Percentiles rank a stretch among this genome's conserved stretches.
Evolutionary conservation across 2,329 filamentous ascomycete genomes (phyloP).

Genomic region (Diplocarpon rosae): DNA sequence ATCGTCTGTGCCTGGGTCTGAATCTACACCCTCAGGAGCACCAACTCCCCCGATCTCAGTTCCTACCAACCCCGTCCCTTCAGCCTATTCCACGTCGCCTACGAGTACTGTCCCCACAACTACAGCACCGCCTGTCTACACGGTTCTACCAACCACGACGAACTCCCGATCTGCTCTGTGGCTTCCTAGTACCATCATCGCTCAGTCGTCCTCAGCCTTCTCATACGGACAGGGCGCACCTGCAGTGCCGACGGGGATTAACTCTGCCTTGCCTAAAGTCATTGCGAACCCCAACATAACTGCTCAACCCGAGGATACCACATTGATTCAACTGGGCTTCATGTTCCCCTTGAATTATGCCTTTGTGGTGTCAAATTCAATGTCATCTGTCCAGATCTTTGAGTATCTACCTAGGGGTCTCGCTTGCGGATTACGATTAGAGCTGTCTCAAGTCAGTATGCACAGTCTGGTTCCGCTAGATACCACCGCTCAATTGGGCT

Average conservation of each 20-base stretch:
- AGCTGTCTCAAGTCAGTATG: constrained; percentile 46
- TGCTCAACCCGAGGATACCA: constrained; percentile 42
- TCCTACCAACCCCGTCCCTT: constrained; percentile 1
- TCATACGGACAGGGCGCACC: constrained; percentile 10
- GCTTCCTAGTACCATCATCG: constrained; percentile 22
- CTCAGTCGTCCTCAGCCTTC: constrained; percentile 12
- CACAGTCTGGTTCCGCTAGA: constrained; percentile 66
- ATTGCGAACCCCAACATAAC: constrained; percentile 21
- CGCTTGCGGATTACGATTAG: constrained; percentile 38
- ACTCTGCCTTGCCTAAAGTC: constrained; percentile 20
- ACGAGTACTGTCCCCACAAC: constrained; percentile 7
- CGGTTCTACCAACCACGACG: constrained; percentile 20
- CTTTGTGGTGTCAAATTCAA: constrained; percentile 62
- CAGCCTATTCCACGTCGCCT: constrained; percentile 2
- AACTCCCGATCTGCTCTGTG: constrained; percentile 19
- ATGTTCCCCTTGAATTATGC: constrained; percentile 68
- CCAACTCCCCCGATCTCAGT: background rate
- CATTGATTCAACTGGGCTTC: constrained; percentile 78
- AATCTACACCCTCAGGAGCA: too few species aligned
- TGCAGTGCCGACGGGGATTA: constrained; percentile 20
- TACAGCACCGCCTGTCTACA: constrained; percentile 7
- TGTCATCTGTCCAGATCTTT: constrained; percentile 79
- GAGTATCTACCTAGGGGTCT: constrained; percentile 57
- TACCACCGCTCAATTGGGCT: constrained; percentile 56
- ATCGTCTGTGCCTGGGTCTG: too few species aligned